phyloP scores from a whole-genome alignment of 2,329 filamentous ascomycete species.

The Plectosphaerella cucumerina region DNA sequence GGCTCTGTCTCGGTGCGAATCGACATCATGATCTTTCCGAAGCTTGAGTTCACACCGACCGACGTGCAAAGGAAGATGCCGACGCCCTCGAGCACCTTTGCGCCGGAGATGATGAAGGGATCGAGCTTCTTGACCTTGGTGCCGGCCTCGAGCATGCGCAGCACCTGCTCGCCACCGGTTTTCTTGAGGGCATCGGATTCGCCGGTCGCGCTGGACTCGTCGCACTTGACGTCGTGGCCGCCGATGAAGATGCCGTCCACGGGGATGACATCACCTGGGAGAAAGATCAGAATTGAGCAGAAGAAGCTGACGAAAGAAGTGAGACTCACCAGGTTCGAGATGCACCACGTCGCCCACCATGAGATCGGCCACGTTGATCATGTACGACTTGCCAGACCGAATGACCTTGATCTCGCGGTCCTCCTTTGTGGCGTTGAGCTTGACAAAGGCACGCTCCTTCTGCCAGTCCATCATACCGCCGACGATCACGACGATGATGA shows the following conservation, averaged over 20 bases:
- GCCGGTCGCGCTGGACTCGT: constrained; percentile 69
- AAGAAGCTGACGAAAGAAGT: constrained; percentile 26
- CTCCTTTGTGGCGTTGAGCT: constrained; percentile 46
- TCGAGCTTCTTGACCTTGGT: constrained; percentile 57
- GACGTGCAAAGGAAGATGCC: constrained; percentile 53
- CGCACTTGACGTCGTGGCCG: constrained; percentile 52
- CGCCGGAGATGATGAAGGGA: constrained; percentile 58
- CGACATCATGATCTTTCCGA: constrained; percentile 51
- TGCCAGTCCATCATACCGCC: constrained; percentile 52
- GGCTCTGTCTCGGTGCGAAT: constrained; percentile 44
- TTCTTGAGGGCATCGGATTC: constrained; percentile 71
- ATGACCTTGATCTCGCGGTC: constrained; percentile 52
- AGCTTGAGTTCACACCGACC: constrained; percentile 48
- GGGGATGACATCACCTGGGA: constrained; percentile 59
- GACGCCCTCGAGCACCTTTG: constrained; percentile 40
- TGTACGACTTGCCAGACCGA: constrained; percentile 49
- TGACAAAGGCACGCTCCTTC: constrained; percentile 50
- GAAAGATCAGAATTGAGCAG: neutral
- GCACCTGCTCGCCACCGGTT: constrained; percentile 22
- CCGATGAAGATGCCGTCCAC: constrained; percentile 67
- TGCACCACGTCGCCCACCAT: constrained; percentile 57
- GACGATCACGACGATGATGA: constrained; percentile 49
- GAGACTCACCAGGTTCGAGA: constrained; percentile 39
- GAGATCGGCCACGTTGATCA: constrained; percentile 54
- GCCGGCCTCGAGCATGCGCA: constrained; percentile 25